Evolutionary conservation across 192 early-diverging fungal genomes (phyloP).

Genomic region (Coemansia sp.): DNA sequence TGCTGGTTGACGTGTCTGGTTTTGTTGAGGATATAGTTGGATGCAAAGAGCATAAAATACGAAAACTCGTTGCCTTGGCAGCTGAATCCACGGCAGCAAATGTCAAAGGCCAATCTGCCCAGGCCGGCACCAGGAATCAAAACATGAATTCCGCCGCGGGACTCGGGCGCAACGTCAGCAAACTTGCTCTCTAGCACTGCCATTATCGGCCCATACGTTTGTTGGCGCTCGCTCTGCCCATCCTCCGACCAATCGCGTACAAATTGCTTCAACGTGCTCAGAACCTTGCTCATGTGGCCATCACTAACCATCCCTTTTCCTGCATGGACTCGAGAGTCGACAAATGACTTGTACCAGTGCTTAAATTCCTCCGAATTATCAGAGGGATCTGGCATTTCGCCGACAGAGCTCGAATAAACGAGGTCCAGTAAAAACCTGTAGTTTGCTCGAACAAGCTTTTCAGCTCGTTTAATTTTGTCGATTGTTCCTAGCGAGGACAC

Average conservation of each 20-base stretch:
- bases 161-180: constrained; percentile 14
- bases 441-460: constrained; percentile 61
- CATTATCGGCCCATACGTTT: constrained; percentile 80
- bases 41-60: constrained; percentile 92
- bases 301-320: constrained; percentile 56
- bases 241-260: constrained; percentile 92
- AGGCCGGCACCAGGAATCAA: constrained; percentile 96
- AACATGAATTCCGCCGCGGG: constrained; percentile 63
- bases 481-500: constrained; percentile 56
- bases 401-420: constrained; percentile 27
- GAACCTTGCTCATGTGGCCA: constrained; percentile 84
- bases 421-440: constrained; percentile 50
- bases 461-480: constrained; percentile 62
- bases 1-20: constrained; percentile 57
- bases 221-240: constrained; percentile 73
- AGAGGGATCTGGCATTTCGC: constrained; percentile 22
- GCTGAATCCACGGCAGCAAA: constrained; percentile 74
- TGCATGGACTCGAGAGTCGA: constrained; percentile 12
- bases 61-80: constrained; percentile 94
- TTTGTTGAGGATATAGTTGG: constrained; percentile 93
- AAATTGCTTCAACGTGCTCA: constrained; percentile 89
- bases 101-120: constrained; percentile 90
- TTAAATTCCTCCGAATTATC: constrained; percentile 17
- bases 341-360: constrained; percentile 24
- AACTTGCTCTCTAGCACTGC: constrained; percentile 64